Evolutionary conservation across 1,284 basidiomycete species (phyloP).

Genomic region (Golubevia pallescens): DNA sequence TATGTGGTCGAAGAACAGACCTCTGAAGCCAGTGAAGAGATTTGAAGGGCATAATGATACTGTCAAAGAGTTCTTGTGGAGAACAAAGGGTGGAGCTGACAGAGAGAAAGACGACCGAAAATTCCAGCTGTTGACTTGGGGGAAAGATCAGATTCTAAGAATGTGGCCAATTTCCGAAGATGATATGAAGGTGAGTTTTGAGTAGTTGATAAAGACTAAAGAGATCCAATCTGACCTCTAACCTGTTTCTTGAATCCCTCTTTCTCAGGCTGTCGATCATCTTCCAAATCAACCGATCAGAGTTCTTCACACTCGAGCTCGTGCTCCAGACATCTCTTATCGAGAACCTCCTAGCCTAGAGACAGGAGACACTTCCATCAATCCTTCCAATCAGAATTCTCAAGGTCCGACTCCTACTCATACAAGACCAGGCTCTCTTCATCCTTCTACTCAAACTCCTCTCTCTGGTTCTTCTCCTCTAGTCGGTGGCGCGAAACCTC

Average conservation of each 20-base stretch:
- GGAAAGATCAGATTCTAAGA: slow-evolving; percentile 87
- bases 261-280: slow-evolving; percentile 35
- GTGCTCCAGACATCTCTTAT: slow-evolving; percentile 47
- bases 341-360: slow-evolving; percentile 29
- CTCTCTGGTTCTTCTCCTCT: neutral
- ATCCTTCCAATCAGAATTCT: neutral
- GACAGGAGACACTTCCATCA: slow-evolving; percentile 13
- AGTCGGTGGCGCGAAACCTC: too few relatives aligned
- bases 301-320: slow-evolving; percentile 35
- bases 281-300: slow-evolving; percentile 32
- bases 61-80: slow-evolving; percentile 98
- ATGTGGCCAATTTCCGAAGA: slow-evolving; percentile 86
- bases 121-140: slow-evolving; percentile 96
- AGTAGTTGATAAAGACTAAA: slow-evolving; percentile 23
- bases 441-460: neutral
- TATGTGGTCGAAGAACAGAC: slow-evolving; percentile 75
- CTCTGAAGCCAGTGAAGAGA: slow-evolving; percentile 71
- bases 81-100: slow-evolving; percentile 70
- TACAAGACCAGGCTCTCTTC: neutral
- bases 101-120: slow-evolving; percentile 71
- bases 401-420: neutral
- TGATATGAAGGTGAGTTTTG: slow-evolving; percentile 72
- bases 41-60: slow-evolving; percentile 91
- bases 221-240: neutral
- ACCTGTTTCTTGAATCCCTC: slow-evolving; percentile 13